These are phyloP conservation scores for Stygiomarasmius scandens DNA, from an alignment of 1,284 basidiomycete species.

Conservation along the genomic window DNA sequence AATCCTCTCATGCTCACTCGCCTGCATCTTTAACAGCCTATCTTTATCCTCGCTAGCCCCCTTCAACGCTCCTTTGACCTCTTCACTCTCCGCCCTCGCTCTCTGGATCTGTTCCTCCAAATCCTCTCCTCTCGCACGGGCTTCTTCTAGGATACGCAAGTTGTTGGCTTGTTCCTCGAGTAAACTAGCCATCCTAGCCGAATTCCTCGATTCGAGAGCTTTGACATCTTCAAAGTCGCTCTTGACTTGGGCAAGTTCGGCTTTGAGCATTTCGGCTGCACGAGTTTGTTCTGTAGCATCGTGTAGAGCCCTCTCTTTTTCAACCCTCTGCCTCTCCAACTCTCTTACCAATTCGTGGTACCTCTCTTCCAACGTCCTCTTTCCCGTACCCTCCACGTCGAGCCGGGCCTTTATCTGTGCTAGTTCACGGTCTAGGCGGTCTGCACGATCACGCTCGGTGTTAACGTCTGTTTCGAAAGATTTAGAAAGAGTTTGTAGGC, in stretches of 20 bases:
- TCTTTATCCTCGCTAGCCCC: constrained; percentile 77
- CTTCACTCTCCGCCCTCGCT: constrained; percentile 67
- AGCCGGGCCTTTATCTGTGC: constrained; percentile 63
- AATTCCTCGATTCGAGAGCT: constrained; percentile 66
- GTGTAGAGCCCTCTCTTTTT: constrained; percentile 63
- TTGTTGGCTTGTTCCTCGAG: constrained; percentile 75
- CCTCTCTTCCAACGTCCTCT: constrained; percentile 66
- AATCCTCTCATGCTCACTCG: constrained; percentile 80
- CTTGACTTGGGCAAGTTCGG: constrained; percentile 67
- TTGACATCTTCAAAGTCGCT: constrained; percentile 76
- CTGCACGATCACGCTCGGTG: constrained; percentile 52
- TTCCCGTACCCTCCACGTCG: constrained; percentile 60
- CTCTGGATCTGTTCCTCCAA: constrained; percentile 71
- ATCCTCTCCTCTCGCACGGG: constrained; percentile 71
- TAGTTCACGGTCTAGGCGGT: constrained; percentile 64
- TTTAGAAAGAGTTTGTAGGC: constrained; percentile 31
- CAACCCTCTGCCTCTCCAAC: constrained; percentile 58
- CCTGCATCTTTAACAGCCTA: constrained; percentile 55
- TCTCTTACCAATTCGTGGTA: constrained; percentile 65
- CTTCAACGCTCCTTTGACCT: constrained; percentile 63
- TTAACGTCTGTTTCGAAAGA: constrained; percentile 39
- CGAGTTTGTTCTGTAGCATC: constrained; percentile 71
- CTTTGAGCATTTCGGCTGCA: constrained; percentile 65
- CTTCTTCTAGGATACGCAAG: constrained; percentile 73
- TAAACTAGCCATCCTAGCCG: constrained; percentile 62